Base-by-base conservation (phyloP, 2,329 filamentous ascomycete genomes). In the Berkeleyomyces basicola region DNA sequence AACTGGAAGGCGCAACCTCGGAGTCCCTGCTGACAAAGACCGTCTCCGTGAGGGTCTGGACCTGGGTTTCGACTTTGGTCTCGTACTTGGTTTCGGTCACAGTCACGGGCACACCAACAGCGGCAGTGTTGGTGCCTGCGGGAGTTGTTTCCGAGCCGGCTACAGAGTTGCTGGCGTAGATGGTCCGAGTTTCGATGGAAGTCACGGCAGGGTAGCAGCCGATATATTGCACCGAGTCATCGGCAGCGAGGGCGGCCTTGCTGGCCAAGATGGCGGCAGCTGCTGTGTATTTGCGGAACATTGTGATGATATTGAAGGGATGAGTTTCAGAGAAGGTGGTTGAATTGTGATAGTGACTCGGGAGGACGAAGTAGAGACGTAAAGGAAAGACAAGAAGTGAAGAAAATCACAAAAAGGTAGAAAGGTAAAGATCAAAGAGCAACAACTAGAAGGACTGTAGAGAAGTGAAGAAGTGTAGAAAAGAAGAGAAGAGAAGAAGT, bases 261-360 rank as follows among this genome's bases (percentile, higher is more conserved):
- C 37, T 40, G 9, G 51, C 62, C 10, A 64, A 23, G 4, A 64
- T 33, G 49, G 59, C 59, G 2, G 62, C 51, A 40, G 61, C 47
- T 31, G 62, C 53, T n/a, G 62, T 57, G 62, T 64, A 64, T 57
- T 64, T 64, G 59, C 37, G 23, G 36, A 64, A 33, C 62, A 64
- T 64, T 7, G n/a, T 59, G 61, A 36, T 23, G 37, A 39, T 23
- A 4, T 5, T n/a, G 44, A 47, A 7, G 14, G 44, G 44, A 47
- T n/a, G 23, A 16, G 46, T 4, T 9, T n/a, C 7, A 51, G 47
- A n/a, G 47, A 51, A 33, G 47, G 23, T 16, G 47, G 7, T 23
- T 4, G 6, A 47, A 23, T 23, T 2, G 44, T 23, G 44, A 47
- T n/a, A 23, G 10, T 7, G 31, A 23, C n/a, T n/a, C n/a, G 7